Evolutionary conservation across 345 rosid species (phyloP).

Genomic region (Gynandropsis gynandra): DNA sequence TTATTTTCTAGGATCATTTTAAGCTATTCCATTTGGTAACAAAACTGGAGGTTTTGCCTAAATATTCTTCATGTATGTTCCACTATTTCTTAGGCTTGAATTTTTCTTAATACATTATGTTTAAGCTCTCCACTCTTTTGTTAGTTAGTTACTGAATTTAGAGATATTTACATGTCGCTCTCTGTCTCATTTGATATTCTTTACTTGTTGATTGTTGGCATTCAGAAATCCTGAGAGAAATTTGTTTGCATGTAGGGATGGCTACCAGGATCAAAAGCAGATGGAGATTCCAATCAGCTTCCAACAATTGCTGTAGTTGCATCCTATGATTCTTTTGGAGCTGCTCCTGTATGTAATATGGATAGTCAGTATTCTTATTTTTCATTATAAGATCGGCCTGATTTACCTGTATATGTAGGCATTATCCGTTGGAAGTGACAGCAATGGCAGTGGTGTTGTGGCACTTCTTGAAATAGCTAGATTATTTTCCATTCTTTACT

Average conservation of each 20-base stretch:
- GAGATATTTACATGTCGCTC: slow-evolving; percentile 1
- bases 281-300: slow-evolving; percentile 82
- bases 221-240: slow-evolving; percentile 14
- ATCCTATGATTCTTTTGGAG: slow-evolving; percentile 93
- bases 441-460: slow-evolving; percentile 94
- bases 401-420: slow-evolving; percentile 48
- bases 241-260: slow-evolving; percentile 61
- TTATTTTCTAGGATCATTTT: neutral
- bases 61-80: neutral
- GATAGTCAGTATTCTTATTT: slow-evolving; percentile 8
- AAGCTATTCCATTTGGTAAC: slow-evolving; percentile 5
- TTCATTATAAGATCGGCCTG: slow-evolving; percentile 14
- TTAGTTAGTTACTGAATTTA: slow-evolving; percentile 9
- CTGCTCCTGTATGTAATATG: slow-evolving; percentile 79
- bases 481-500: slow-evolving; percentile 81
- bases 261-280: slow-evolving; percentile 85
- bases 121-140: slow-evolving; percentile 4
- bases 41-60: slow-evolving; percentile 8
- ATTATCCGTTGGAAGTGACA: slow-evolving; percentile 88
- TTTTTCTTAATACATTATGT: neutral
- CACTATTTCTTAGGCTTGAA: slow-evolving; percentile 1
- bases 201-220: neutral
- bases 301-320: slow-evolving; percentile 95
- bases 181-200: neutral
- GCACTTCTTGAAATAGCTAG: slow-evolving; percentile 96